These are phyloP conservation scores for Macrophomina phaseolina DNA, from an alignment of 2,329 filamentous ascomycete species.

Conservation along the genomic window DNA sequence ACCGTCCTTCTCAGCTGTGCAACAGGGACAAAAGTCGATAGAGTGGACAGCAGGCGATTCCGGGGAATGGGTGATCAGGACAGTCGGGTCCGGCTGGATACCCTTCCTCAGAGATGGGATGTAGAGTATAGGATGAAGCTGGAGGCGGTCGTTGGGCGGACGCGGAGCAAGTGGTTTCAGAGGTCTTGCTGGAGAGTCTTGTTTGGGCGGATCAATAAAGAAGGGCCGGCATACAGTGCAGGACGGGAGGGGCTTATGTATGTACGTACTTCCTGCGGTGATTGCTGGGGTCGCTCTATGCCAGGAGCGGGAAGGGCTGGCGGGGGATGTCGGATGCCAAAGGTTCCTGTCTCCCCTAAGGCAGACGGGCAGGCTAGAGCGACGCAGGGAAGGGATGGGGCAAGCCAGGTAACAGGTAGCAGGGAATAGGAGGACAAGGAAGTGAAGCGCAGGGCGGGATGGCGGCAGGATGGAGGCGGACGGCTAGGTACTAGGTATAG, in stretches of 20 bases:
- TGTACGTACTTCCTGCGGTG: constrained; percentile 15
- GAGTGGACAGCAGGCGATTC: not conserved
- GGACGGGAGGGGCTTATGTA: constrained; percentile 23
- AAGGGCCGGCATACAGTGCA: not conserved
- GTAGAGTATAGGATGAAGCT: not conserved
- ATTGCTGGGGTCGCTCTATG: not conserved
- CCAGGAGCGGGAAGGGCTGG: constrained; percentile 2
- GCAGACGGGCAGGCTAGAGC: constrained; percentile 5
- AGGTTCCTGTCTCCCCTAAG: constrained; percentile 10
- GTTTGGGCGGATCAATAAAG: constrained; percentile 20
- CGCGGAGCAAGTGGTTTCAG: constrained; percentile 4
- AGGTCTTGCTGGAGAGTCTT: constrained; percentile 2
- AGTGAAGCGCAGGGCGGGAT: constrained; percentile 17
- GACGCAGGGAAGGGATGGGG: constrained; percentile 12
- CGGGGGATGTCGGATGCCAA: constrained; percentile 11
- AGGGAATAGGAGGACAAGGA: constrained; percentile 13
- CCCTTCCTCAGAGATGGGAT: not conserved
- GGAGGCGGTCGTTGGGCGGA: not conserved
- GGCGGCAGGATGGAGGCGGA: not conserved
- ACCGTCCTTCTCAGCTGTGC: not conserved
- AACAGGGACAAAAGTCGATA: not conserved
- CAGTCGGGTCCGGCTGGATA: not conserved
- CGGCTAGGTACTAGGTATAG: constrained; percentile 11
- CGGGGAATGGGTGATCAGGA: not conserved
- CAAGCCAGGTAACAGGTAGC: constrained; percentile 22